These are phyloP conservation scores for Tylopilus orsonianus DNA, from an alignment of 1,284 basidiomycete genomes.

Conservation along the genomic window DNA sequence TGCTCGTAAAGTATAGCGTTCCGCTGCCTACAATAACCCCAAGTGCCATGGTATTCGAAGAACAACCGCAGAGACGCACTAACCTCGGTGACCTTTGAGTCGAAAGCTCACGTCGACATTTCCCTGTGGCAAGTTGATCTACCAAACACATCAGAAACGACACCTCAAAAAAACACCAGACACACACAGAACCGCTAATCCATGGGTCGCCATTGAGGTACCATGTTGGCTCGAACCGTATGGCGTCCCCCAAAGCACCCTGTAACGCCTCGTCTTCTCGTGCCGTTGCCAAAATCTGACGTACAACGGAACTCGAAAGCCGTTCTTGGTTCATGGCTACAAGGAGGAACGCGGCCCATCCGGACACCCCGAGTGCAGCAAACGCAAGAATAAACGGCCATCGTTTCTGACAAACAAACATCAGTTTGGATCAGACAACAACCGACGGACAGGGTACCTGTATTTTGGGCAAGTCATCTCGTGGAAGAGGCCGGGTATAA, in stretches of 20 bases:
- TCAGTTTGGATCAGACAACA: background rate
- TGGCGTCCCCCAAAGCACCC: constrained; percentile 62
- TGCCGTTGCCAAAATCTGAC: constrained; percentile 60
- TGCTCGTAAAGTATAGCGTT: constrained; percentile 78
- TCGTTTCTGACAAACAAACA: constrained; percentile 32
- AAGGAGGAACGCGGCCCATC: constrained; percentile 67
- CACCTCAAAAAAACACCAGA: background rate
- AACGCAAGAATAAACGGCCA: constrained; percentile 63
- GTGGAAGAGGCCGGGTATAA: constrained; percentile 34
- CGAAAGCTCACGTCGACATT: constrained; percentile 76
- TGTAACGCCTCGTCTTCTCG: constrained; percentile 50
- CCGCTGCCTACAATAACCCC: constrained; percentile 50
- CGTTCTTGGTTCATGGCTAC: constrained; percentile 76
- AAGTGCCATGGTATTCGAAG: background rate
- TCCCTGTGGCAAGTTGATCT: constrained; percentile 75
- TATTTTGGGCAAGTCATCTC: constrained; percentile 44
- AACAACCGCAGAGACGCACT: constrained; percentile 11
- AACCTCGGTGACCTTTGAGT: constrained; percentile 68
- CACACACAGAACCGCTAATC: constrained; percentile 63
- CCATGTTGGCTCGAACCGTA: constrained; percentile 72
- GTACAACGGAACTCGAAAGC: constrained; percentile 72
- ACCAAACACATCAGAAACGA: background rate
- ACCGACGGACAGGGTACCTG: constrained; percentile 31
- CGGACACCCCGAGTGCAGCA: constrained; percentile 51
- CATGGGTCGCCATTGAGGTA: constrained; percentile 76